Evolutionary conservation across 2,329 filamentous ascomycete species (phyloP).

Genomic region (Stagonosporopsis cucurbitacearum): DNA sequence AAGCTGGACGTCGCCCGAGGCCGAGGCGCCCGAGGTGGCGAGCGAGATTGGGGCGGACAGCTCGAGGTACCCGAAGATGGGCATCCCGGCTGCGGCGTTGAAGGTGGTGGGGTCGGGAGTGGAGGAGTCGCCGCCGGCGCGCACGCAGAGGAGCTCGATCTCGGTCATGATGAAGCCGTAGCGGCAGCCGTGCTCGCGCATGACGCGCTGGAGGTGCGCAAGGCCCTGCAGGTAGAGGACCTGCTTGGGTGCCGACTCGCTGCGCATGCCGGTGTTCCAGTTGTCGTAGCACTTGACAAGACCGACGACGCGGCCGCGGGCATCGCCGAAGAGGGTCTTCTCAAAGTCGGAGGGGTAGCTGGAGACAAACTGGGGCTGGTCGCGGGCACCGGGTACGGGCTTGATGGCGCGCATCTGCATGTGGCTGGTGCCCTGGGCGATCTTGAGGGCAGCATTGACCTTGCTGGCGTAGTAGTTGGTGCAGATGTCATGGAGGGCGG

Average conservation of each 20-base stretch:
- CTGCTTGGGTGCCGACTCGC: conserved; percentile 81
- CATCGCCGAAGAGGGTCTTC: conserved; percentile 56
- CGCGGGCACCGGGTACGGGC: conserved; percentile 51
- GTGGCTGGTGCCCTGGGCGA: conserved; percentile 74
- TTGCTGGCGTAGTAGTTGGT: conserved; percentile 81
- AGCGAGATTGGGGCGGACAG: conserved; percentile 66
- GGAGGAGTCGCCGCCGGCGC: conserved; percentile 66
- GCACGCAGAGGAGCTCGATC: conserved; percentile 90
- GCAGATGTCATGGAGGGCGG: conserved; percentile 76
- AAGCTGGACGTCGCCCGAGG: conserved; percentile 57
- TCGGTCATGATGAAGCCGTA: conserved; percentile 98
- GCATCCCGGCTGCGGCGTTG: conserved; percentile 60
- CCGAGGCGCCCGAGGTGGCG: conserved; percentile 48
- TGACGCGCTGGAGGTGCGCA: conserved; percentile 83
- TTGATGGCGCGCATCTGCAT: conserved; percentile 55
- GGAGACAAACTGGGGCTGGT: conserved; percentile 71
- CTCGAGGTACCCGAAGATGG: conserved; percentile 89
- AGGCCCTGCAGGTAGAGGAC: conserved; percentile 89
- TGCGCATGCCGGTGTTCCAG: conserved; percentile 94
- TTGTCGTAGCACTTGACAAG: conserved; percentile 91
- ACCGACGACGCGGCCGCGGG: conserved; percentile 71
- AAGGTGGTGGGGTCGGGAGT: conserved; percentile 46
- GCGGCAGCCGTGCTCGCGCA: conserved; percentile 91
- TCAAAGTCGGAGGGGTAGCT: conserved; percentile 63
- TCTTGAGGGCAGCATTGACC: conserved; percentile 80